Evolutionary conservation across 331 rosid species (phyloP).

Genomic region (Rhamnella rubrinervis): DNA sequence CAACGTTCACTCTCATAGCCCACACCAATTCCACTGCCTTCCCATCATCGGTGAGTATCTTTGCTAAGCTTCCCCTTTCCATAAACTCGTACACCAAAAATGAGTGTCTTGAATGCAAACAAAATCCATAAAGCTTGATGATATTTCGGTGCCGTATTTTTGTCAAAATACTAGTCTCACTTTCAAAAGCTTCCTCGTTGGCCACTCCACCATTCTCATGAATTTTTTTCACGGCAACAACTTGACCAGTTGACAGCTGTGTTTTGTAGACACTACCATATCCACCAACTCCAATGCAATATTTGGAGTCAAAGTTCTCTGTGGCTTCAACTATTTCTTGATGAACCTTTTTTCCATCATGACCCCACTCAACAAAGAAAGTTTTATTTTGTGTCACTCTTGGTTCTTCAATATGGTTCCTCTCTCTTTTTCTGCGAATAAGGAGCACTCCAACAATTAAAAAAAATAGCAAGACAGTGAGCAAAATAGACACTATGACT

Average conservation of each 20-base stretch:
- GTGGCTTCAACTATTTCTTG: constrained; percentile 29
- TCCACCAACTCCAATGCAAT: constrained; percentile 36
- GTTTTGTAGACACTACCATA: constrained; percentile 45
- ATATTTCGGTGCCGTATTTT: constrained; percentile 21
- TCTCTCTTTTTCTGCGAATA: neutral
- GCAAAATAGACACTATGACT: constrained; percentile 8
- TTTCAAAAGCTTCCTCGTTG: neutral
- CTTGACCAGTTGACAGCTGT: neutral
- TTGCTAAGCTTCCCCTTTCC: constrained; percentile 25
- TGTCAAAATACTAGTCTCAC: neutral
- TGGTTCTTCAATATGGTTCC: no score
- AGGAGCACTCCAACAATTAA: neutral
- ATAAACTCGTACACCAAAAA: constrained; percentile 22
- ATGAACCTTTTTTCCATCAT: constrained; percentile 11
- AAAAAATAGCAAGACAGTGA: neutral
- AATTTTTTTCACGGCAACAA: constrained; percentile 26
- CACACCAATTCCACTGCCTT: no score
- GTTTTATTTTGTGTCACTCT: neutral
- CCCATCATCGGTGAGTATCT: constrained; percentile 17
- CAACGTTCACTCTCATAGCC: no score
- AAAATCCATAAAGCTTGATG: constrained; percentile 34
- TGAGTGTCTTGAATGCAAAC: constrained; percentile 6
- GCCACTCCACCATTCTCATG: constrained; percentile 13
- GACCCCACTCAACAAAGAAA: neutral
- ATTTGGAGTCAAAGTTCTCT: constrained; percentile 6